Conservation (phyloP, 2,329 filamentous ascomycete genomes). For the Hypoxylon sp. region DNA sequence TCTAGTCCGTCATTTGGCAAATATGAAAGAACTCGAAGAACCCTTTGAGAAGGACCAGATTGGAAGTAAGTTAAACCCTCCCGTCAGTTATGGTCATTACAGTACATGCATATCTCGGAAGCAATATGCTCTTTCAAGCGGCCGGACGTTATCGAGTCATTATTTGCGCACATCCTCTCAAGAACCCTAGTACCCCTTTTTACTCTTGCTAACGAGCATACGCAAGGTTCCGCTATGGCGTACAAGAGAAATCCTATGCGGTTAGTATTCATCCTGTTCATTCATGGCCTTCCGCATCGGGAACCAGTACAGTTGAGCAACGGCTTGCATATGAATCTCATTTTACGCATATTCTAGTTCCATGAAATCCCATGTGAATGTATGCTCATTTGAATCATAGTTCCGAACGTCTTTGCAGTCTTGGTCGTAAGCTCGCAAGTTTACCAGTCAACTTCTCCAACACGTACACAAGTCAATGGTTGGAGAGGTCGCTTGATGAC, state of each 20-base stretch:
- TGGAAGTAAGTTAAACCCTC: conserved; percentile 52
- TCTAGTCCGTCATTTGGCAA: conserved; percentile 73
- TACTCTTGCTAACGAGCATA: conserved; percentile 10
- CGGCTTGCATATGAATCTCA: background rate
- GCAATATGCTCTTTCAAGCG: background rate
- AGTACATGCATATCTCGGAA: background rate
- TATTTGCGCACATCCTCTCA: too few relatives aligned
- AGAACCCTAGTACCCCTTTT: too few relatives aligned
- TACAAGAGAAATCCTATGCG: conserved; percentile 47
- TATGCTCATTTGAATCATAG: conserved; percentile 40
- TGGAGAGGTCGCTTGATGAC: conserved; percentile 84
- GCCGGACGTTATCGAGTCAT: background rate
- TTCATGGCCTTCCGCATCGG: background rate
- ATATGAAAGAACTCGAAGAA: conserved; percentile 77
- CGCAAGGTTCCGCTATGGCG: conserved; percentile 33
- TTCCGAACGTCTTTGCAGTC: conserved; percentile 50
- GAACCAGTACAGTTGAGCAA: background rate
- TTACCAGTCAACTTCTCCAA: conserved; percentile 63
- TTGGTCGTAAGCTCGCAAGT: conserved; percentile 51
- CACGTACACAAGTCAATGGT: conserved; percentile 79
- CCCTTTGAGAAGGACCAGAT: conserved; percentile 78
- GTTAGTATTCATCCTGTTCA: conserved; percentile 5
- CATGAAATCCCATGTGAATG: background rate
- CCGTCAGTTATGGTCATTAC: background rate
- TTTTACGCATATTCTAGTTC: background rate